A percentile compares a stretch with the other conserved stretches of the same genome.
Evolutionary conservation across 441 rosid genomes (phyloP).

Genomic region (Raphanus hybrid): DNA sequence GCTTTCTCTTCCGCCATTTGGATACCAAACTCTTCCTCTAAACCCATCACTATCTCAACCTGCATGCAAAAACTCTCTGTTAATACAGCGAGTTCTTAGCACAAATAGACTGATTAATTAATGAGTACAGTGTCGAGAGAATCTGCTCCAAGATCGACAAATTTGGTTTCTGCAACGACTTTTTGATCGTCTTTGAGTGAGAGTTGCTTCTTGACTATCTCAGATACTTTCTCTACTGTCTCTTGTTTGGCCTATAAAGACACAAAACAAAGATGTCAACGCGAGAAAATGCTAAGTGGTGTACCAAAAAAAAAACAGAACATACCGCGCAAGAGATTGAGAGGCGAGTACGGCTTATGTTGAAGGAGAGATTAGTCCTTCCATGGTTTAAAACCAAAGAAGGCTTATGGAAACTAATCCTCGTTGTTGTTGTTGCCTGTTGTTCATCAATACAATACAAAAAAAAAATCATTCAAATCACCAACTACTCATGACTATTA

Average conservation of each 20-base stretch:
- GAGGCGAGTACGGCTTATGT: slow-evolving; percentile 47
- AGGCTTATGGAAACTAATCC: slow-evolving; percentile 47
- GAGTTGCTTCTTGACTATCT: slow-evolving; percentile 77
- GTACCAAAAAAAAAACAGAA: background rate
- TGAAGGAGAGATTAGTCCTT: slow-evolving; percentile 60
- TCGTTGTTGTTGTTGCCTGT: slow-evolving; percentile 49
- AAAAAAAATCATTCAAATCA: background rate
- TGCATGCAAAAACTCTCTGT: slow-evolving; percentile 24
- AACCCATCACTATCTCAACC: slow-evolving; percentile 94
- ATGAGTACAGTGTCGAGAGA: slow-evolving; percentile 79
- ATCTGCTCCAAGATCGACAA: slow-evolving; percentile 84
- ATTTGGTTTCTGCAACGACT: slow-evolving; percentile 69
- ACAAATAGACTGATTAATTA: background rate
- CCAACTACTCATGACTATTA: background rate
- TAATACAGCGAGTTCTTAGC: no score
- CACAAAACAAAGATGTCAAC: background rate
- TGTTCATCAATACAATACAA: slow-evolving; percentile 30
- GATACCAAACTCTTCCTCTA: slow-evolving; percentile 74
- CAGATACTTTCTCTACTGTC: slow-evolving; percentile 75
- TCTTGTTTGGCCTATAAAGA: slow-evolving; percentile 67
- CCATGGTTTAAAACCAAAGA: slow-evolving; percentile 47
- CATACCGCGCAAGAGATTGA: slow-evolving; percentile 60
- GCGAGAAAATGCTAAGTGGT: background rate
- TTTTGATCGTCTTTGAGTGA: slow-evolving; percentile 54
- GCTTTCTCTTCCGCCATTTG: slow-evolving; percentile 80